Base-by-base conservation (phyloP, 495 filamentous ascomycete species). In the Alectoria sarmentosa region DNA sequence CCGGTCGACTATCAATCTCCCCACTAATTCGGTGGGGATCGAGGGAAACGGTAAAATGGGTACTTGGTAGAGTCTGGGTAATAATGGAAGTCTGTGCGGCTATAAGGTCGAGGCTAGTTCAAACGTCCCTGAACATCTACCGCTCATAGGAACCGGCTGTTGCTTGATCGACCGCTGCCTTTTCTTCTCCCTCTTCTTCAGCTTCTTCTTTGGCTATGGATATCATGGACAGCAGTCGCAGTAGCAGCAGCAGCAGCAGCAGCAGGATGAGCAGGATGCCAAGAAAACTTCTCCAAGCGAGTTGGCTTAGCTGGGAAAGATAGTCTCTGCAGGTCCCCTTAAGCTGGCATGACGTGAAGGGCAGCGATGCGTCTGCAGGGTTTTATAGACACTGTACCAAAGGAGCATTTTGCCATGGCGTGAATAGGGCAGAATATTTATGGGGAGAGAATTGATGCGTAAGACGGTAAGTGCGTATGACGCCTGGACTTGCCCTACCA, bases 61-160 rank as follows among this genome's bases (percentile, higher is more conserved):
- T 54, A 17, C 28, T 0, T 15, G 39, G 26, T 14, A 34, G 4
- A 46, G 59, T 46, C 58, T 60, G 58, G n/a, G n/a, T n/a, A 49
- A 37, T 46, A 46, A n/a, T 46, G 26, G 23, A 28, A 56, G 61
- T 63, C 61, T 63, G 61, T 63, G 61, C 61, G 61, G 61, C 46
- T 63, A 63, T 63, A 63, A 42, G 55, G 38, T 23, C n/a, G 30
- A 54, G 19, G 52, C 32, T 41, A 63, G 28, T 55, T 57, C 61
- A 13, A 63, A 28, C 57, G 30, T 57, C 55, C 28, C 49, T 54
- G 49, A 63, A 63, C 32, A 56, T 63, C 26, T 63, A 39, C 61
- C 61, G 61, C 23, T 21, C 49, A 23, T 34, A 32, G n/a, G 49
- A 63, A n/a, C 61, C 61, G 61, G 55, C 49, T 63, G 61, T 52